Evolutionary conservation across 495 filamentous ascomycete genomes (phyloP).

Genomic region (Aspergillus cavernicola): DNA sequence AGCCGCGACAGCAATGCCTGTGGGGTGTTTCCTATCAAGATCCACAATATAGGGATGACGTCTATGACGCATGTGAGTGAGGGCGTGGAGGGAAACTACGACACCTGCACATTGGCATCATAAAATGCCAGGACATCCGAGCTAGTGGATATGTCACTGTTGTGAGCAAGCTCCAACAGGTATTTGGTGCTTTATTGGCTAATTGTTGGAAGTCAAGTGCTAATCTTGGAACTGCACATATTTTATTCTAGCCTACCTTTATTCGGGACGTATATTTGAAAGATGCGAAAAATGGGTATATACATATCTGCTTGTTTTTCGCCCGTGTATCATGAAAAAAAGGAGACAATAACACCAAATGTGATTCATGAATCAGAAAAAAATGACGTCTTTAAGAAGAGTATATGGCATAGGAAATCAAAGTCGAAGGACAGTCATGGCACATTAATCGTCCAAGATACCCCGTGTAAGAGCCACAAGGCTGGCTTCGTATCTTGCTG

Average conservation of each 20-base stretch:
- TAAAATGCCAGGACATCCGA: no score
- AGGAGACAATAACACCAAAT: not conserved
- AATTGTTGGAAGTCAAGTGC: no score
- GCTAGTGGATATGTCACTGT: no score
- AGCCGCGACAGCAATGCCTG: no score
- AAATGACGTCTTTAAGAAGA: not conserved
- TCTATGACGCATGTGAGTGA: no score
- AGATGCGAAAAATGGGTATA: not conserved
- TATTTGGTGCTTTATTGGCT: no score
- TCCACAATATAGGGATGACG: no score
- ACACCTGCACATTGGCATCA: no score
- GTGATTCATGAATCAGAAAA: not conserved
- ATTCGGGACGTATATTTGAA: not conserved
- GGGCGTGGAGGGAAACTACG: no score
- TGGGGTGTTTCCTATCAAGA: no score
- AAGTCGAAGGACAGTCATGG: constrained; percentile 1
- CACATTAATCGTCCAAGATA: constrained; percentile 44
- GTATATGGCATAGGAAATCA: not conserved
- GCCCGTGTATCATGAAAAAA: not conserved
- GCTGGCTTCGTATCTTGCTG: constrained; percentile 66
- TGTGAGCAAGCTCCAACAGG: no score
- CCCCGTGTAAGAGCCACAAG: constrained; percentile 52
- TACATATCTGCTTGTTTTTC: not conserved
- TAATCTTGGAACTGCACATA: no score
- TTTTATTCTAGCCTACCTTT: constrained; percentile 8